Evolutionary conservation across 805 yeast genomes (phyloP).

Genomic region (Wickerhamiella nectarea): DNA sequence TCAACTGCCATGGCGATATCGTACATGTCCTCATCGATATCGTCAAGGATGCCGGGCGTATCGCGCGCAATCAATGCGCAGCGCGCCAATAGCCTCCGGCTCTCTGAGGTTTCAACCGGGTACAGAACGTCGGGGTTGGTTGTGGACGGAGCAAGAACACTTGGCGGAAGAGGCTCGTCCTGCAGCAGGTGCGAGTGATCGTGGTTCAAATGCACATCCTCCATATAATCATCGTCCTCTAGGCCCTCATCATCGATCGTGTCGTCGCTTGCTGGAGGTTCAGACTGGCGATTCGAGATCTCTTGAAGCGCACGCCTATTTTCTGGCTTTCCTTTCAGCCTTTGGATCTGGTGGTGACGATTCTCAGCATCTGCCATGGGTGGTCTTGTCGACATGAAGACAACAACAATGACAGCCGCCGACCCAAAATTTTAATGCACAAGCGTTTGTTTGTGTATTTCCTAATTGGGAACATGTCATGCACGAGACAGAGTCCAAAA

Average conservation of each 20-base stretch:
- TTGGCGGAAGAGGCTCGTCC: constrained; percentile 14
- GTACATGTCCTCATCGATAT: constrained; percentile 31
- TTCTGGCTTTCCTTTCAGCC: background rate
- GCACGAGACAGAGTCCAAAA: background rate
- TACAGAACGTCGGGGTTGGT: constrained; percentile 27
- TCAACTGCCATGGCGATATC: constrained; percentile 77
- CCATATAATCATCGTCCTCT: constrained; percentile 14
- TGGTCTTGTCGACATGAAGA: constrained; percentile 9
- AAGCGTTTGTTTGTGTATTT: constrained; percentile 6
- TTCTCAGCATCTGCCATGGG: constrained; percentile 9
- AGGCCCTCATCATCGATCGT: constrained; percentile 13
- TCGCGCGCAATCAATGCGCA: constrained; percentile 20
- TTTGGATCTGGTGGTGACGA: background rate
- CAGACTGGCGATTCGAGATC: constrained; percentile 6
- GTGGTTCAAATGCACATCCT: constrained; percentile 11
- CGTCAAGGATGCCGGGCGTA: constrained; percentile 26
- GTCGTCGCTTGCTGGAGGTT: constrained; percentile 13
- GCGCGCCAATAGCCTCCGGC: constrained; percentile 18
- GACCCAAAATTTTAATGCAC: constrained; percentile 9
- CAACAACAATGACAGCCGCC: constrained; percentile 1
- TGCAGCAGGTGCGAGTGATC: constrained; percentile 15
- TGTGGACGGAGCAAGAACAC: constrained; percentile 11
- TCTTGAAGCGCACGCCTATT: constrained; percentile 5
- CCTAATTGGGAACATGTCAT: constrained; percentile 8
- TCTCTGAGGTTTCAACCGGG: constrained; percentile 20